Conservation (phyloP, 768 basidiomycete genomes). For the Leccinum sublutescens region DNA sequence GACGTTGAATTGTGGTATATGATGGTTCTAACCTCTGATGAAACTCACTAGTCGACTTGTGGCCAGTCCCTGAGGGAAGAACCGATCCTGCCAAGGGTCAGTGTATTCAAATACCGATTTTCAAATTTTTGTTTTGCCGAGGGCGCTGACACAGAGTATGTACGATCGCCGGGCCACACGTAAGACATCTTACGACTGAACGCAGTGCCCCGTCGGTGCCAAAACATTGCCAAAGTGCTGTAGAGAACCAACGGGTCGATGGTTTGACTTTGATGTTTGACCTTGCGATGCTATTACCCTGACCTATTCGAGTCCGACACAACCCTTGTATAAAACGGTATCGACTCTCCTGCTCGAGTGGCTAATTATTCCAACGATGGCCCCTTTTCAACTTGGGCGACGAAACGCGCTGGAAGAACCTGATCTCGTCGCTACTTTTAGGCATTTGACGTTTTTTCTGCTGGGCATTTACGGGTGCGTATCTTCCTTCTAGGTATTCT, state of each 20-base stretch:
- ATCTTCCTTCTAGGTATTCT: background rate
- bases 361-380: conserved; percentile 10
- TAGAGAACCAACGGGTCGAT: background rate
- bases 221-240: background rate
- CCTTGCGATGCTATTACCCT: background rate
- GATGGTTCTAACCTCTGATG: too few species aligned
- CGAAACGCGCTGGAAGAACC: conserved; percentile 11
- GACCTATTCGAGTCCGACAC: background rate
- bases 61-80: too few species aligned
- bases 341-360: background rate
- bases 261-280: background rate
- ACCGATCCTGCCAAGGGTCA: too few species aligned
- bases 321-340: background rate
- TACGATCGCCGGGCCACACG: background rate
- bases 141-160: background rate
- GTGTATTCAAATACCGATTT: background rate
- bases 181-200: background rate
- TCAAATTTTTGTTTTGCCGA: background rate
- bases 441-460: conserved; percentile 9
- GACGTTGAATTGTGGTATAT: too few species aligned
- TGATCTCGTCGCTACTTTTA: background rate
- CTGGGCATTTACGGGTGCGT: conserved; percentile 22
- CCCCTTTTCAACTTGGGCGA: conserved; percentile 11
- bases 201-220: too few species aligned
- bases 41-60: too few species aligned